Conservation (phyloP, 2,329 filamentous ascomycete species). For the Beauveria pseudobassiana region DNA sequence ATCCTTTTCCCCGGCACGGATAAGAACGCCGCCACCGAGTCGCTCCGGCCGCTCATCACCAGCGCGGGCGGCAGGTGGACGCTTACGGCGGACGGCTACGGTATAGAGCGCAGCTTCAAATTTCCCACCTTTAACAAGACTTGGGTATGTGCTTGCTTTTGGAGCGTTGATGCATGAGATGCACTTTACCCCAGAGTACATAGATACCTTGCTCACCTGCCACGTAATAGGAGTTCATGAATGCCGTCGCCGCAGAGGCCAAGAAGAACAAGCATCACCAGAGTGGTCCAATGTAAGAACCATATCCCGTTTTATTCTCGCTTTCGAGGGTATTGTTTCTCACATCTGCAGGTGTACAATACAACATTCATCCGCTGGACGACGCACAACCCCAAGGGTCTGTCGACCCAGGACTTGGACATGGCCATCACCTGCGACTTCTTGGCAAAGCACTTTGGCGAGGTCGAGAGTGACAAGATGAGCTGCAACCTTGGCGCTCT, state of each 20-base stretch:
- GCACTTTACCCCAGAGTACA: not conserved
- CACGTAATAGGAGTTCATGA: slow-evolving; percentile 60
- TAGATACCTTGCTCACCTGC: not conserved
- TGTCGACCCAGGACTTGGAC: slow-evolving; percentile 56
- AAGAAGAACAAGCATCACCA: slow-evolving; percentile 62
- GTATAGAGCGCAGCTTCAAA: slow-evolving; percentile 51
- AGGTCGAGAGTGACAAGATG: slow-evolving; percentile 31
- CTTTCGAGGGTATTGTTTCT: not conserved
- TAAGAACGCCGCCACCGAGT: slow-evolving; percentile 25
- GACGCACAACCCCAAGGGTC: slow-evolving; percentile 57
- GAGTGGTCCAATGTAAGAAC: slow-evolving; percentile 64
- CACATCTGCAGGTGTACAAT: slow-evolving; percentile 54
- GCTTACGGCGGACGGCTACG: slow-evolving; percentile 42
- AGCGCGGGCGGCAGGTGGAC: slow-evolving; percentile 38
- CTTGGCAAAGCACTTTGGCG: slow-evolving; percentile 49
- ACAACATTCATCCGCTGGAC: slow-evolving; percentile 66
- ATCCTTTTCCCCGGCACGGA: slow-evolving; percentile 41
- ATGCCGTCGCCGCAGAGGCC: slow-evolving; percentile 59
- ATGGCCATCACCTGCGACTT: slow-evolving; percentile 58
- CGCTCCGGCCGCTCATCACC: slow-evolving; percentile 34
- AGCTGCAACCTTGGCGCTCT: slow-evolving; percentile 34
- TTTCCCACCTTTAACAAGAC: slow-evolving; percentile 61
- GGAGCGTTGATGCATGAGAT: too few relatives aligned
- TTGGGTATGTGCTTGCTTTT: slow-evolving; percentile 42
- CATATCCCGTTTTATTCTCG: not conserved